A percentile compares a stretch with the other conserved stretches of the same genome.
These are phyloP conservation scores for Suillus subaureus DNA, from an alignment of 768 basidiomycete species.

Conservation along the genomic window DNA sequence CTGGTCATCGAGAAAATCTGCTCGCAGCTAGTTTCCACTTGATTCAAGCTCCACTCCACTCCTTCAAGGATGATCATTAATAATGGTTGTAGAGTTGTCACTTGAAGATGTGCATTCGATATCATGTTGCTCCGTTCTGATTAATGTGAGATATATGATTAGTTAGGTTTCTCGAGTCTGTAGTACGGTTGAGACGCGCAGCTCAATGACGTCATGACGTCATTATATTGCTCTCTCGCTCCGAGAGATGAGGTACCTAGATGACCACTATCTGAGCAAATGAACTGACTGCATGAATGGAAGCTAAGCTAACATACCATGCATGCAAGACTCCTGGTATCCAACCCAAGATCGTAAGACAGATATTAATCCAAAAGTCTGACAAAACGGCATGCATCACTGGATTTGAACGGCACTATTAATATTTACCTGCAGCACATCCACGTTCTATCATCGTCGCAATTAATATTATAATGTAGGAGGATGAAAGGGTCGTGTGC, in stretches of 20 bases:
- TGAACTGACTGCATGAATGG: neutral
- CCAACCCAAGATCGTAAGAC: conserved; percentile 48
- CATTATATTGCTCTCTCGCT: conserved; percentile 24
- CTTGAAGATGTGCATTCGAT: neutral
- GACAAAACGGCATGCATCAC: neutral
- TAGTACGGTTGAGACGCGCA: neutral
- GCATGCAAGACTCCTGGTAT: conserved; percentile 56
- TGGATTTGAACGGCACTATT: neutral
- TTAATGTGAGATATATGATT: too few relatives aligned
- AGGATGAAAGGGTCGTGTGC: conserved; percentile 8
- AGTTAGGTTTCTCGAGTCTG: neutral
- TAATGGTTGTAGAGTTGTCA: too few relatives aligned
- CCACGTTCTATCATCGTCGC: conserved; percentile 24
- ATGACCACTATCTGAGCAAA: neutral
- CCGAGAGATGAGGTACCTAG: conserved; percentile 27
- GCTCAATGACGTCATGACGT: neutral
- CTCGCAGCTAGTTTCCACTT: neutral
- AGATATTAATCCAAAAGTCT: conserved; percentile 43
- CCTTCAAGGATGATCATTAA: too few relatives aligned
- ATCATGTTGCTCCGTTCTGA: too few relatives aligned
- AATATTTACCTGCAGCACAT: conserved; percentile 24
- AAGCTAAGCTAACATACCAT: conserved; percentile 41
- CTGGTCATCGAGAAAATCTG: neutral
- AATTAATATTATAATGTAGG: neutral
- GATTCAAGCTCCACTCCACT: too few relatives aligned